Conservation (phyloP, 352 stramenopile genomes). For the Pythium phragmitis region DNA sequence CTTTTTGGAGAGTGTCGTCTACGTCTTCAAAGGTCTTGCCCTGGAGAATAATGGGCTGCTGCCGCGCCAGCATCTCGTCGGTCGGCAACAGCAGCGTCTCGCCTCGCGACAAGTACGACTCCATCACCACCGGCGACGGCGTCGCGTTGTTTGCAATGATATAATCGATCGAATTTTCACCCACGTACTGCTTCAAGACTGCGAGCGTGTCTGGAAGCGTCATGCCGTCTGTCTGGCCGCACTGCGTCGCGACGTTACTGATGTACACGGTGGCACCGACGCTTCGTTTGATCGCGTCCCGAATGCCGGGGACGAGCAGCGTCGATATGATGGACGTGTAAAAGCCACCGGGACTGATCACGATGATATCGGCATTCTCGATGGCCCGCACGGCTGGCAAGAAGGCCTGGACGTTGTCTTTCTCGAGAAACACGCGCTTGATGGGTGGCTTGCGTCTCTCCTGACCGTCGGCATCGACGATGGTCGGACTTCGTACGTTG, state of each 20-base stretch:
- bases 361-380: conserved; percentile 83
- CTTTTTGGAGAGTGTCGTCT: conserved; percentile 33
- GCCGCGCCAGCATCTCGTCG: conserved; percentile 45
- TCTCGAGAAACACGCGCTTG: conserved; percentile 80
- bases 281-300: conserved; percentile 70
- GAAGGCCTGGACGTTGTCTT: conserved; percentile 70
- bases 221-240: conserved; percentile 79
- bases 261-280: conserved; percentile 78
- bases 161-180: conserved; percentile 77
- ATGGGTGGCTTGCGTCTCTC: conserved; percentile 65
- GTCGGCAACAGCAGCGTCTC: conserved; percentile 74
- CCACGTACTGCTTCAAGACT: conserved; percentile 65
- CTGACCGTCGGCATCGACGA: conserved; percentile 32
- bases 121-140: conserved; percentile 51
- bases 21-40: conserved; percentile 80
- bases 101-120: conserved; percentile 65
- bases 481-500: conserved; percentile 71
- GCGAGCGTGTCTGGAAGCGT: conserved; percentile 69
- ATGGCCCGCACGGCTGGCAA: conserved; percentile 74
- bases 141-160: conserved; percentile 82
- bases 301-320: conserved; percentile 77
- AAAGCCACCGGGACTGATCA: conserved; percentile 79
- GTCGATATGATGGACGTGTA: conserved; percentile 87
- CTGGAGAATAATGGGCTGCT: conserved; percentile 71
- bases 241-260: conserved; percentile 85